Evolutionary conservation across 2,329 filamentous ascomycete species (phyloP), one percentile per base, ranked within the genome.

Genomic region (Colletotrichum sp.): DNA sequence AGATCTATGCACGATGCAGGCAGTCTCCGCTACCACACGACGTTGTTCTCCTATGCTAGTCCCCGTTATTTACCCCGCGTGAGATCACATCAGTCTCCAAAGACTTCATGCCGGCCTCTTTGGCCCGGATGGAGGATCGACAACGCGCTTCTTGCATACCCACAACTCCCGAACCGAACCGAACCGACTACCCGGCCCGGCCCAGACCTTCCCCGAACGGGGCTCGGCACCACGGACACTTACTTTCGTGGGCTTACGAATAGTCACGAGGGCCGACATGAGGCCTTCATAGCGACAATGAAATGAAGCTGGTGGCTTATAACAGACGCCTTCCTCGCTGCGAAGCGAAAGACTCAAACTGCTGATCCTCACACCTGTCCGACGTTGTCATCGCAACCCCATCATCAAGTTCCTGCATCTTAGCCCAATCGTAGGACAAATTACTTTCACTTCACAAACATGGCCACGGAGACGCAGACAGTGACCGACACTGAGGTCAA

Each of bases 401-500:
- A 44, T 44, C 3, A n/a, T 3, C 39, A 1, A n/a, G 39, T n/a
- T 44, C 18, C 39, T 44, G 39, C 1, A n/a, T 1, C 8, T 1
- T 44, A 2, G 8, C 18, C 8, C 16, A n/a, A 10, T 2, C 0
- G 18, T 10, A 44, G 39, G 8, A 44, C 39, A 2, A 6, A 10
- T 44, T 6, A 10, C 2, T 44, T 44, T 44, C 39, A 8, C 18
- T 34, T 12, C 0, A 12, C 28, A 6, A 18, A 60, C 32, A 80
- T 77, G 69, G 62, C 70, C 28, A 79, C 72, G 26, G 75, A 68
- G 18, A 74, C 72, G 12, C 55, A 73, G 34, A 75, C 77, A 24
- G 66, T 69, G 10, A 49, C 67, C 10, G 55, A 75, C 21, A 24
- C 32, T 1, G 66, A 76, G 34, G 63, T 55, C 16, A 75, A 70